Base-by-base conservation (phyloP, 2,329 filamentous ascomycete species). In the Fusarium papillatum region DNA sequence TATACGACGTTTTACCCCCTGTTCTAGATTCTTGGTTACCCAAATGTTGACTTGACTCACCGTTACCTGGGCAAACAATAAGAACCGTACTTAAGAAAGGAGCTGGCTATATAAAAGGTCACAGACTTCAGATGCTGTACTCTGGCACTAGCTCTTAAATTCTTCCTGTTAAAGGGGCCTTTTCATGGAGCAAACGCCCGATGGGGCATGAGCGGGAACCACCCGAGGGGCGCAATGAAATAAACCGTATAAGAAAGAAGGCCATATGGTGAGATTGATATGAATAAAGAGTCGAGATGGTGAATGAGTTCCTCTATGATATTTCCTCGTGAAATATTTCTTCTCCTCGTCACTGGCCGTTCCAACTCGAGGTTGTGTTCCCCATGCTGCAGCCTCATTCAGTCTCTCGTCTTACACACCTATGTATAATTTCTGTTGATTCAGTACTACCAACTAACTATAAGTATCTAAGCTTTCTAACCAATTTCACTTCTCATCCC, bases 401-500 rank as follows among this genome's bases (percentile, higher is more conserved):
- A 57, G 53, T 34, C 19, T 57, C 53, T 57, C 53, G 29, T 57
- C 29, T 31, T 22, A 34, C 53, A 22, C 53, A 57, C 29, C 29
- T 57, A 16, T 22, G 19, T 34, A 34, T 16, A 57, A 22, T 34
- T 57, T n/a, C 7, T 34, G 29, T 57, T 57, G 53, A 57, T 36
- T 36, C 29, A 57, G 53, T 57, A 22, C 29, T 10, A 57, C 19
- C 53, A n/a, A 34, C 5, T 2, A 57, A 36, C 53, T 34, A 57
- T 57, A 57, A 57, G 29, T 57, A 57, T 13, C 14, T 16, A 17
- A 31, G 10, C n/a, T 16, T 36, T 57, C 13, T 34, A 57, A 34
- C 29, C 29, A 2, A 22, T 31, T 3, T 29, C 3, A 31, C 26
- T 29, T 55, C 26, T 31, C 19, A 34, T 34, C 10, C 48, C 50